Conservation (phyloP, 495 filamentous ascomycete genomes). For the Tuber magnatum region DNA sequence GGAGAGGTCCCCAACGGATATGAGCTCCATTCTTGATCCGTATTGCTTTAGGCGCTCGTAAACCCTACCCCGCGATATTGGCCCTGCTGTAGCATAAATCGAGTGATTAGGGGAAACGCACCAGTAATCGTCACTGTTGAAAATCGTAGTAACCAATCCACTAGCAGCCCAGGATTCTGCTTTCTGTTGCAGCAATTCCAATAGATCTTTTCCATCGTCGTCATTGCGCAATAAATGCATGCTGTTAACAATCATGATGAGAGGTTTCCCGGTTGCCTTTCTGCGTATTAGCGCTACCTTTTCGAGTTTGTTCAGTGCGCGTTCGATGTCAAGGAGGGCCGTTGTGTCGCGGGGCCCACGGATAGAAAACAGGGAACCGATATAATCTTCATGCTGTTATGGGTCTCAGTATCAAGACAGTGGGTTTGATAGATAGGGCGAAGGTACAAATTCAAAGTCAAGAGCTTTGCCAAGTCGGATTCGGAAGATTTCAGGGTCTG, state of each 20-base stretch:
- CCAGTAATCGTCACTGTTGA: slow-evolving; percentile 97
- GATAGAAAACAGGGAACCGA: slow-evolving; percentile 89
- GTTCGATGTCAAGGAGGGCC: slow-evolving; percentile 85
- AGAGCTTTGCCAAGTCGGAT: slow-evolving; percentile 84
- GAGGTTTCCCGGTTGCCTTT: slow-evolving; percentile 51
- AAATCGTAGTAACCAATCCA: slow-evolving; percentile 78
- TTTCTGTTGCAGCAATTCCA: slow-evolving; percentile 90
- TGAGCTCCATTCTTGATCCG: slow-evolving; percentile 84
- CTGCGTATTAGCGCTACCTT: slow-evolving; percentile 75
- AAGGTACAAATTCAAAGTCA: slow-evolving; percentile 72
- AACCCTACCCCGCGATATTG: slow-evolving; percentile 44
- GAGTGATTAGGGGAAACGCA: slow-evolving; percentile 1
- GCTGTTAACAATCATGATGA: slow-evolving; percentile 85
- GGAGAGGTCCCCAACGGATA: slow-evolving; percentile 70
- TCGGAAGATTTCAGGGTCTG: slow-evolving; percentile 89
- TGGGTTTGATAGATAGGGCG: neutral
- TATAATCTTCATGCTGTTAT: slow-evolving; percentile 64
- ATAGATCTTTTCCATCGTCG: slow-evolving; percentile 78
- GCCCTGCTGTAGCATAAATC: neutral
- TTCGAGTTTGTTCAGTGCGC: slow-evolving; percentile 94
- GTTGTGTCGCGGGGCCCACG: slow-evolving; percentile 85
- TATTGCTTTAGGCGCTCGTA: slow-evolving; percentile 89
- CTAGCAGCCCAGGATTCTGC: slow-evolving; percentile 92
- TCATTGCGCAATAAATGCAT: slow-evolving; percentile 85
- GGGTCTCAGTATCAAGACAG: slow-evolving; percentile 26